Conservation (phyloP, 2,329 filamentous ascomycete genomes). For the Penicillium sclerotigenum region DNA sequence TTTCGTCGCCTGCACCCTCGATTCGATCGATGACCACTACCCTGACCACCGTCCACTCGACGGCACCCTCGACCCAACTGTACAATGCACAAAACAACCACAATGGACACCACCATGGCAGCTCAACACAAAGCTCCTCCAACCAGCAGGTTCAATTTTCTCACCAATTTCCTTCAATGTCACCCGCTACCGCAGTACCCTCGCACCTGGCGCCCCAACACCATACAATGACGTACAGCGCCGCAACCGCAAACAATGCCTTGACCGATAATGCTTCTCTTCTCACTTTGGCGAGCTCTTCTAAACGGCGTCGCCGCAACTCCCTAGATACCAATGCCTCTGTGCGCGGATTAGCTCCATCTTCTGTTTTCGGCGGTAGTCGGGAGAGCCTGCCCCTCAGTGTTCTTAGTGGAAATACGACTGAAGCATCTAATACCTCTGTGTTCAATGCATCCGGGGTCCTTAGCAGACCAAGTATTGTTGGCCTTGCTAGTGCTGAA, state of each 20-base stretch:
- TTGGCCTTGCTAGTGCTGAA: conserved; percentile 56
- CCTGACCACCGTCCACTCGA: conserved; percentile 64
- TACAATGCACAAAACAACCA: conserved; percentile 36
- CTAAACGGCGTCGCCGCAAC: conserved; percentile 61
- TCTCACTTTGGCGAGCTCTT: conserved; percentile 62
- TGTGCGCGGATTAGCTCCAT: conserved; percentile 61
- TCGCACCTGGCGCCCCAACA: conserved; percentile 54
- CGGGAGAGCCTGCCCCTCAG: conserved; percentile 63
- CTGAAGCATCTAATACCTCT: conserved; percentile 43
- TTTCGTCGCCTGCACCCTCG: conserved; percentile 64
- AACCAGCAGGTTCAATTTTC: conserved; percentile 52
- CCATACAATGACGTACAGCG: conserved; percentile 56
- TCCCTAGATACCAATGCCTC: conserved; percentile 66
- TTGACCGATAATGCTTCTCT: conserved; percentile 65
- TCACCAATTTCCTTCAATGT: conserved; percentile 57
- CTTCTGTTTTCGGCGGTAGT: conserved; percentile 62
- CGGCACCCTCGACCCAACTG: conserved; percentile 51
- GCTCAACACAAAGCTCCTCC: conserved; percentile 38
- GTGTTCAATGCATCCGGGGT: conserved; percentile 40
- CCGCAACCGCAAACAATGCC: conserved; percentile 62
- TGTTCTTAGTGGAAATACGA: conserved; percentile 56
- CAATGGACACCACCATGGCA: conserved; percentile 33
- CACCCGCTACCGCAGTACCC: conserved; percentile 59
- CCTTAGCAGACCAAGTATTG: conserved; percentile 50
- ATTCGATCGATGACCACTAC: conserved; percentile 64